Conservation (phyloP, 257 asterid species). For the Ballota nigra region DNA sequence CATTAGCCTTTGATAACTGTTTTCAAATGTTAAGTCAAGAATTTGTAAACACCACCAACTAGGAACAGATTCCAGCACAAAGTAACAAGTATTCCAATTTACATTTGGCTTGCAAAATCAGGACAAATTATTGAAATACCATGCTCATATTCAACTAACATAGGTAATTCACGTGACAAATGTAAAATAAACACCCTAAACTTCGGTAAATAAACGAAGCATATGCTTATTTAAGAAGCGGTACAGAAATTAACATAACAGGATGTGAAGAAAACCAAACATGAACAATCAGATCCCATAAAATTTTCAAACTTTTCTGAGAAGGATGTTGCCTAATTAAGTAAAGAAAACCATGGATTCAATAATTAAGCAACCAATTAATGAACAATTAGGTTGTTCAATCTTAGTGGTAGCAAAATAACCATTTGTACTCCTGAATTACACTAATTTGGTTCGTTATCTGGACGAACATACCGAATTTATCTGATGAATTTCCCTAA, state of each 20-base stretch:
- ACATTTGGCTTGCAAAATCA: not conserved
- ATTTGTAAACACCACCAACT: not conserved
- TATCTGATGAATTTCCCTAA: too few relatives aligned
- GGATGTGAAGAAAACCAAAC: not conserved
- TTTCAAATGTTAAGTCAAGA: conserved; percentile 9
- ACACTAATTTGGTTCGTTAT: not conserved
- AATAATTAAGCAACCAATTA: not conserved
- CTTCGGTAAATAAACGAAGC: not conserved
- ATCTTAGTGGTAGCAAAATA: not conserved
- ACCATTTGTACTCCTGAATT: not conserved
- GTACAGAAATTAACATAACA: not conserved
- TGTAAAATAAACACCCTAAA: not conserved
- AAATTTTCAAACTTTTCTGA: not conserved
- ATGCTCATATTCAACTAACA: not conserved
- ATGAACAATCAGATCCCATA: not conserved
- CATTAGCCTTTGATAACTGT: conserved; percentile 38
- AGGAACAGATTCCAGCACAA: not conserved
- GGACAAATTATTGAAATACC: not conserved
- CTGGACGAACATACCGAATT: too few relatives aligned
- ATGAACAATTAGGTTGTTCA: not conserved
- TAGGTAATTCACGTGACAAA: not conserved
- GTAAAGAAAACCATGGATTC: too few relatives aligned
- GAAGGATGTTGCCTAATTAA: too few relatives aligned
- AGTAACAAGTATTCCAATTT: not conserved
- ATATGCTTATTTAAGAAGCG: not conserved